Percentiles rank a stretch among this genome's conserved stretches.
Conservation (phyloP, 2,329 filamentous ascomycete species). For the Ceratocystis harringtonii region DNA sequence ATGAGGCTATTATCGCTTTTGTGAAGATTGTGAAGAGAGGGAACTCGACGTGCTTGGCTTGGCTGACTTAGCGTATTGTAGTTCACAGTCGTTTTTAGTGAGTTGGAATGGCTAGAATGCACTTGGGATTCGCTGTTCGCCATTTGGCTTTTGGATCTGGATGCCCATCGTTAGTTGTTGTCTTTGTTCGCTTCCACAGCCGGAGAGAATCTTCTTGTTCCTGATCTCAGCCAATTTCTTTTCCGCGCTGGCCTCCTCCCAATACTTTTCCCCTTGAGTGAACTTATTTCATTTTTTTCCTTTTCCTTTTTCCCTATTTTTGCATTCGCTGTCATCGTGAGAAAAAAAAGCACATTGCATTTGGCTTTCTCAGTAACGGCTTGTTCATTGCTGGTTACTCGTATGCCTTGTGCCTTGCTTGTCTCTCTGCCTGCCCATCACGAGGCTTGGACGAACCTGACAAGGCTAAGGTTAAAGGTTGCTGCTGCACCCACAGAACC, state of each 20-base stretch:
- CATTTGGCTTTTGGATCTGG: not conserved
- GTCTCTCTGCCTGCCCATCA: not conserved
- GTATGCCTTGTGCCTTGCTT: not conserved
- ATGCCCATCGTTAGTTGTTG: conserved; percentile 1
- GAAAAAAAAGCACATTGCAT: not conserved
- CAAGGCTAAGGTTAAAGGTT: not conserved
- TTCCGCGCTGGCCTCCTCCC: not conserved
- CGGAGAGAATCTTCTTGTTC: conserved; percentile 4
- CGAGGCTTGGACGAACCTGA: conserved; percentile 4
- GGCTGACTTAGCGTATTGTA: not conserved
- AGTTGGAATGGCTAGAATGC: not conserved
- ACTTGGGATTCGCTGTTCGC: no score
- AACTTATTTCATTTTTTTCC: not conserved
- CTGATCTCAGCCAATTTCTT: not conserved
- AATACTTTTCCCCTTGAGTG: not conserved
- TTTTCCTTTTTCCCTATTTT: not conserved
- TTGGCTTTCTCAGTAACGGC: not conserved
- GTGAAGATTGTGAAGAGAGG: not conserved
- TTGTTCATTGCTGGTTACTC: not conserved
- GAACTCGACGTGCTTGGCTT: not conserved
- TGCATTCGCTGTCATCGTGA: not conserved
- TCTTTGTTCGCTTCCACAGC: conserved; percentile 3
- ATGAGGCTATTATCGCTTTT: no score
- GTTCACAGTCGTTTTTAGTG: not conserved
- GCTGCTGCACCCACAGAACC: conserved; percentile 2